Base-by-base conservation (phyloP, 1,284 basidiomycete species). In the Anthracocystis walkeri region DNA sequence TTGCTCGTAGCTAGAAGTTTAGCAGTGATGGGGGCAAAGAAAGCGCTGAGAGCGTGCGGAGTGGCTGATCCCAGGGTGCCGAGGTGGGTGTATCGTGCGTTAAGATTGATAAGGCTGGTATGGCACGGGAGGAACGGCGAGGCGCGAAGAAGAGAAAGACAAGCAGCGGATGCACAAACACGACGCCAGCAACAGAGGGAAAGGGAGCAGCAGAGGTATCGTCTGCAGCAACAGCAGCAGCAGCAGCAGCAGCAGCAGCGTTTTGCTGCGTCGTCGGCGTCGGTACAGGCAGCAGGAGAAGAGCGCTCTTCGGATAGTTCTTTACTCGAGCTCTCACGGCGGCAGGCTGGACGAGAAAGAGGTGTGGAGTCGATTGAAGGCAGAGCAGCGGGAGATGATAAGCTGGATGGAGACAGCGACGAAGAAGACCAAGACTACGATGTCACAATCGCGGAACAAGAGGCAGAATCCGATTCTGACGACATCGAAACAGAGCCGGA, bases 91-190 rank as follows among this genome's bases (percentile, higher is more conserved):
- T 71, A 58, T 21, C 27, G 46, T 3, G 20, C 59, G 16, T 62
- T 78, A n/a, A 70, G 81, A 10, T 45, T 68, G 16, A 54, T 72
- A 16, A 67, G 82, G 50, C 73, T 84, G 14, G 61, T 78, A 29
- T 84, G 82, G 82, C 82, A 84, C 54, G 82, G 82, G 10, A 58
- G 68, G 33, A 82, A 78, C 44, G 82, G 82, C 41, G 82, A 84
- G 52, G 61, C 68, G 38, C 42, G 68, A 14, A 65, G 68, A 21
- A 54, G 58, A 38, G 54, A 60, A 41, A 48, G 68, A n/a, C 58
- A 50, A 31, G 58, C 31, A 0, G 61, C 53, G 6, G 58, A 62
- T n/a, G 45, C 50, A 7, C 45, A 40, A 21, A 52, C 40, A 16
- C 51, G 21, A 1, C 45, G 42, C n/a, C 55, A 25, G 27, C 55